Percentiles rank a stretch among this genome's conserved stretches.
Evolutionary conservation across 2,329 filamentous ascomycete species (phyloP).

Genomic region (Ophiostoma australiae): DNA sequence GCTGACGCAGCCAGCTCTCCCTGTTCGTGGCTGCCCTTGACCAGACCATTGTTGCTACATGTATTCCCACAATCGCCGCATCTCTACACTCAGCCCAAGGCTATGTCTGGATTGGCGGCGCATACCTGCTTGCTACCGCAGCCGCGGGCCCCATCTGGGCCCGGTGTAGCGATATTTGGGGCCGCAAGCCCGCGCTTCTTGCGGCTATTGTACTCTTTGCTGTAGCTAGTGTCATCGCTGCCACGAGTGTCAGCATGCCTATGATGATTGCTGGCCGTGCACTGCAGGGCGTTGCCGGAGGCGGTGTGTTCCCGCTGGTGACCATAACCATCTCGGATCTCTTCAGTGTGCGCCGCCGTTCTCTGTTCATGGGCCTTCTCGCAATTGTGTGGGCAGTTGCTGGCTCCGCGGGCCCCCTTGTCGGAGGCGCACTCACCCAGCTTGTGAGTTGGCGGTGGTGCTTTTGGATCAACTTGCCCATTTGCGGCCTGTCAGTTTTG

Average conservation of each 20-base stretch:
- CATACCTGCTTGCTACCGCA: conserved; percentile 26
- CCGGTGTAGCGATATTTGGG: conserved; percentile 36
- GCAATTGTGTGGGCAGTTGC: conserved; percentile 41
- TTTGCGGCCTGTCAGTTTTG: conserved; percentile 29
- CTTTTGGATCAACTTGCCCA: conserved; percentile 30
- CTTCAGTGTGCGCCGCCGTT: conserved; percentile 40
- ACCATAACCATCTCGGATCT: conserved; percentile 33
- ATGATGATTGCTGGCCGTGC: conserved; percentile 32
- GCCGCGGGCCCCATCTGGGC: conserved; percentile 36
- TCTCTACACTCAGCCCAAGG: conserved; percentile 25
- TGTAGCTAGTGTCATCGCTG: conserved; percentile 36
- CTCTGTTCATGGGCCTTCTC: conserved; percentile 39
- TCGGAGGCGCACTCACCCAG: conserved; percentile 30
- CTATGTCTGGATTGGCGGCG: conserved; percentile 27
- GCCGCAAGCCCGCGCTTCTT: conserved; percentile 37
- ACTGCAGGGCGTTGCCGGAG: conserved; percentile 30
- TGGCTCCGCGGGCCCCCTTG: conserved; percentile 29
- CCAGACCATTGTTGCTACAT: conserved; percentile 38
- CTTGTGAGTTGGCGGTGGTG: conserved; percentile 41
- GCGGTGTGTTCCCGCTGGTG: conserved; percentile 31
- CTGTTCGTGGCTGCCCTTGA: conserved; percentile 52
- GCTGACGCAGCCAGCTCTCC: conserved; percentile 15
- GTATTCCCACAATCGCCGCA: conserved; percentile 26
- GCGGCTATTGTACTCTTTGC: conserved; percentile 37
- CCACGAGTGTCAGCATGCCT: conserved; percentile 26